phyloP scores from a whole-genome alignment of 805 yeast species.

The Candida vaughaniae region DNA sequence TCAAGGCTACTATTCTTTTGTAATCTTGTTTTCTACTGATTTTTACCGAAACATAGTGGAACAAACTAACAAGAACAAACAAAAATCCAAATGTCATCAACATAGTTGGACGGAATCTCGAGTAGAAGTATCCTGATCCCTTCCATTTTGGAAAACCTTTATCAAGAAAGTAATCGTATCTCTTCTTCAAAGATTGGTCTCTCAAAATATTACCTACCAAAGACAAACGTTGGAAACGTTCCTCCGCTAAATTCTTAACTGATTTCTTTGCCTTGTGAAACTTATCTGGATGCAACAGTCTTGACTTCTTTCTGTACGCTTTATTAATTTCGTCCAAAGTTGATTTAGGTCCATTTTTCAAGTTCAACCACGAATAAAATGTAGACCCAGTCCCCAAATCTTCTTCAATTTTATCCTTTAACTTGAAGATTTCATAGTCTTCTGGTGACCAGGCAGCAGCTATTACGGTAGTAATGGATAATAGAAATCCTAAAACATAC shows the following conservation, averaged over 20 bases:
- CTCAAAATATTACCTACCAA: conserved; percentile 73
- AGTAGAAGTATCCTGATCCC: conserved; percentile 62
- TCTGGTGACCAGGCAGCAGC: conserved; percentile 55
- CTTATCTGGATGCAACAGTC: conserved; percentile 86
- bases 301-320: conserved; percentile 69
- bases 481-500: conserved; percentile 4
- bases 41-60: conserved; percentile 58
- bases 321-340: conserved; percentile 54
- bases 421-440: conserved; percentile 78
- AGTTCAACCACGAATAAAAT: conserved; percentile 67
- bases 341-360: conserved; percentile 47
- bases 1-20: conserved; percentile 52
- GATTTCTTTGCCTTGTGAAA: conserved; percentile 22
- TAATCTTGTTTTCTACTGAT: conserved; percentile 57
- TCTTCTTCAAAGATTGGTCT: conserved; percentile 49
- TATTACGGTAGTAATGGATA: conserved; percentile 3
- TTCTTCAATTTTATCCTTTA: conserved; percentile 59
- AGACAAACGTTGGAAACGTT: conserved; percentile 75
- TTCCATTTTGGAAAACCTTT: conserved; percentile 87
- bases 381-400: conserved; percentile 63
- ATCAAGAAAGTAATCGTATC: conserved; percentile 80
- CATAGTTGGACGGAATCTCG: conserved; percentile 68
- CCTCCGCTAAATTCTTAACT: conserved; percentile 52
- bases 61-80: conserved; percentile 47
- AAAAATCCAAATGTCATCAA: conserved; percentile 51